These are phyloP conservation scores for Penicillium paradoxum DNA, from an alignment of 495 filamentous ascomycete genomes.

Conservation along the genomic window DNA sequence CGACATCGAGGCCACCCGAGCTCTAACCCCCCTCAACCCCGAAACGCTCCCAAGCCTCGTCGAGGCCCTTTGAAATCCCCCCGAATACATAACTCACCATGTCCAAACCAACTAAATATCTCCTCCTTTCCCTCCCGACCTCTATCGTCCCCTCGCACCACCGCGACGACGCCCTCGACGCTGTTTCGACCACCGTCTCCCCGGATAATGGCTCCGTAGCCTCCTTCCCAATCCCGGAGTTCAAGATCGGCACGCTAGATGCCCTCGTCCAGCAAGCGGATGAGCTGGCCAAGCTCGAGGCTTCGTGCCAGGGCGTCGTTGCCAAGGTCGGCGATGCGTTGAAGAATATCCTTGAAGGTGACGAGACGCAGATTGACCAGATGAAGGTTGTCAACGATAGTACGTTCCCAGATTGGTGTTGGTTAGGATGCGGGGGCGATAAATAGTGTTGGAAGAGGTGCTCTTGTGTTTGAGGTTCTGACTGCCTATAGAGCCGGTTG, in stretches of 20 bases:
- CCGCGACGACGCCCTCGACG: constrained; percentile 72
- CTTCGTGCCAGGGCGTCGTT: constrained; percentile 74
- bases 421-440: background rate
- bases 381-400: constrained; percentile 96
- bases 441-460: background rate
- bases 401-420: constrained; percentile 41
- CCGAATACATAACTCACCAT: constrained; percentile 31
- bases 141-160: constrained; percentile 68
- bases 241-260: constrained; percentile 97
- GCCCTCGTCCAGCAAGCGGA: constrained; percentile 96
- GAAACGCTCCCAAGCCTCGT: constrained; percentile 10
- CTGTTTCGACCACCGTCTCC: constrained; percentile 64
- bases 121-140: constrained; percentile 70
- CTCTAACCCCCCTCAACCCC: constrained; percentile 5
- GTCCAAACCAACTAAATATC: constrained; percentile 59
- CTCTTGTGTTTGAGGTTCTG: background rate
- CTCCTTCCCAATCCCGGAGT: constrained; percentile 79
- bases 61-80: constrained; percentile 10
- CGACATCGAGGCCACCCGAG: constrained; percentile 24
- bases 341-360: constrained; percentile 70
- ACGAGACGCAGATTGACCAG: constrained; percentile 74
- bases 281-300: constrained; percentile 83
- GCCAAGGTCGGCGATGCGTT: constrained; percentile 84
- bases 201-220: constrained; percentile 70
- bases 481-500: constrained; percentile 68